phyloP scores from a whole-genome alignment of 176 grass and related monocot species.

The Zoysia pacifica region DNA sequence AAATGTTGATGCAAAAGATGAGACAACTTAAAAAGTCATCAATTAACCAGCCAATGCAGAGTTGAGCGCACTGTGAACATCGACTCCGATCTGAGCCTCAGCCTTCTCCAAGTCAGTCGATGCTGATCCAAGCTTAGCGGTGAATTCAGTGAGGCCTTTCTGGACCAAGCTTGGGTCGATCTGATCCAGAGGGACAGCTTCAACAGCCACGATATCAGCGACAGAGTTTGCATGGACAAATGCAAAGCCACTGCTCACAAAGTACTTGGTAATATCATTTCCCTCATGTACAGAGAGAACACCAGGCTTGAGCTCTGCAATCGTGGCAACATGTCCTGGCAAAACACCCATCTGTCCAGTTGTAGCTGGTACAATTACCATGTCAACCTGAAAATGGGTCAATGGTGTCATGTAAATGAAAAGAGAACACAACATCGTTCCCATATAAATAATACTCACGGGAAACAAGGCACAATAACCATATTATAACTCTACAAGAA shows the following conservation, averaged over 20 bases:
- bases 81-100: conserved; percentile 94
- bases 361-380: conserved; percentile 94
- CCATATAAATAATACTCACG: not conserved
- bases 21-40: conserved; percentile 17
- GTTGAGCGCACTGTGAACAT: conserved; percentile 95
- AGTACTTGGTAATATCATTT: conserved; percentile 83
- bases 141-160: conserved; percentile 84
- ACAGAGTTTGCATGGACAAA: conserved; percentile 97
- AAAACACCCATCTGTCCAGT: conserved; percentile 98
- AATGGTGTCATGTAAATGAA: not conserved
- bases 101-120: conserved; percentile 90
- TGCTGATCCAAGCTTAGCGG: conserved; percentile 83
- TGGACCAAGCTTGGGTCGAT: conserved; percentile 82
- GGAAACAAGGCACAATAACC: not conserved
- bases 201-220: conserved; percentile 90
- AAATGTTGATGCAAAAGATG: conserved; percentile 56
- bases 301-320: conserved; percentile 88
- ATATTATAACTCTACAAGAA: not conserved
- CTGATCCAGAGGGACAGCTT: conserved; percentile 75
- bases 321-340: conserved; percentile 90
- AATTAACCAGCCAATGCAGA: conserved; percentile 74
- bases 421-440: not conserved
- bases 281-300: conserved; percentile 93
- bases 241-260: conserved; percentile 98
- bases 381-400: conserved; percentile 72